Base-by-base conservation (phyloP, 371 early-diverging fungal genomes). In the Mortierella sp. region DNA sequence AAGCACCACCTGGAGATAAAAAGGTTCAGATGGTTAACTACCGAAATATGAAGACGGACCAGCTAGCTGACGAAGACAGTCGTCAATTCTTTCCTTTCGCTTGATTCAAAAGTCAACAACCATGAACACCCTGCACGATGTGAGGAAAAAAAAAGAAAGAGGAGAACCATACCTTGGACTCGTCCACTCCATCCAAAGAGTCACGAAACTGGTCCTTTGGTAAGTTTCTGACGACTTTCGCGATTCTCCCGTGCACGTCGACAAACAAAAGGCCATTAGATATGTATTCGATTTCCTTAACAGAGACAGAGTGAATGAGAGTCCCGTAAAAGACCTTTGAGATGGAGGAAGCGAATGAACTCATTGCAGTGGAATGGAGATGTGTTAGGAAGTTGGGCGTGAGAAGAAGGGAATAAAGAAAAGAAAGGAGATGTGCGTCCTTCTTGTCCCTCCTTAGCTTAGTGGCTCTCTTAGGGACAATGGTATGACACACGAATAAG, bases 241-340 rank as follows among this genome's bases (percentile, higher is more conserved):
- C 90, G 74, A 96, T 95, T 68, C 79, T 83, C 54, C 96, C 96
- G 14, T 78, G 76, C 47, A 24, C 70, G 26, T 88, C 77, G 11
- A 96, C 90, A 34, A 94, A 92, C 28, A 96, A 63, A 9, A 94
- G 89, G 28, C 91, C 93, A 55, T 90, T 81, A 1, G 76, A 73
- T 24, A 94, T 79, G 65, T 92, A 89, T 45, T 94, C 93, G 11
- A 96, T 83, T 9, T 93, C 86, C 9, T 80, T 78, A 1, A 93
- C 81, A n/a, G 93, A 90, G 9, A 91, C 71, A 6, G 95, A 93
- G 84, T 96, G 96, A 75, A 95, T 89, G 47, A 96, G 76, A 14
- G 94, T 93, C 24, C 95, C 96, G 68, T 93, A 89, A 84, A 90
- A 94, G 47, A 94, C 88, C 54, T 83, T 86, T 58, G 78, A 38